phyloP scores from a whole-genome alignment of 805 yeast species.

The Pichia nakasei region DNA sequence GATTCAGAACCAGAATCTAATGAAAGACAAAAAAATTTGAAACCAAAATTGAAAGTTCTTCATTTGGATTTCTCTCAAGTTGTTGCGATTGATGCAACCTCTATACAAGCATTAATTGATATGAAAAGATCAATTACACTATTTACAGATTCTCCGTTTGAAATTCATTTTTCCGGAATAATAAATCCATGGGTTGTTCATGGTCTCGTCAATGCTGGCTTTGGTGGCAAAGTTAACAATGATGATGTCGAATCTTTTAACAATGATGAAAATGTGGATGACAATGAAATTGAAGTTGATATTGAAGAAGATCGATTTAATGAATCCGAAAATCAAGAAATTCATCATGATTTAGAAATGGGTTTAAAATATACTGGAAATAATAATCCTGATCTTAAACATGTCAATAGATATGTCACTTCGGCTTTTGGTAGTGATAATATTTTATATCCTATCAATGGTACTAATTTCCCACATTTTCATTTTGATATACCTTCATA shows the following conservation, averaged over 20 bases:
- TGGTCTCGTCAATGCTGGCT: conserved; percentile 64
- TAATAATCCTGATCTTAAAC: conserved; percentile 12
- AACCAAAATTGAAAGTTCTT: conserved; percentile 61
- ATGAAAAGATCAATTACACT: conserved; percentile 61
- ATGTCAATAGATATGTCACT: conserved; percentile 9
- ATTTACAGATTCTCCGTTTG: conserved; percentile 76
- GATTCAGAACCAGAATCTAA: conserved; percentile 6
- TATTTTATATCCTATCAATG: conserved; percentile 37
- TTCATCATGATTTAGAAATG: not conserved
- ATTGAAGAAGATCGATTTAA: conserved; percentile 4
- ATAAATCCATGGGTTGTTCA: conserved; percentile 79
- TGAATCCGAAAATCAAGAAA: not conserved
- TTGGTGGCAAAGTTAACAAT: conserved; percentile 37
- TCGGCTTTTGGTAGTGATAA: conserved; percentile 14
- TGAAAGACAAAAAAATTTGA: conserved; percentile 16
- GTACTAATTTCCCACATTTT: conserved; percentile 65
- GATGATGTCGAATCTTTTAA: conserved; percentile 6
- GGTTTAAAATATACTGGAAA: not conserved
- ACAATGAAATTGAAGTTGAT: conserved; percentile 10
- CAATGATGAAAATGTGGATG: conserved; percentile 1
- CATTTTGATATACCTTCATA: conserved; percentile 66
- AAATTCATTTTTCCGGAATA: conserved; percentile 81
- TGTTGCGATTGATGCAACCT: conserved; percentile 67
- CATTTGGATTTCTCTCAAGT: conserved; percentile 78
- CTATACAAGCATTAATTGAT: conserved; percentile 69